Conservation (phyloP, 2,329 filamentous ascomycete genomes). For the Fusarium sambucinum region DNA sequence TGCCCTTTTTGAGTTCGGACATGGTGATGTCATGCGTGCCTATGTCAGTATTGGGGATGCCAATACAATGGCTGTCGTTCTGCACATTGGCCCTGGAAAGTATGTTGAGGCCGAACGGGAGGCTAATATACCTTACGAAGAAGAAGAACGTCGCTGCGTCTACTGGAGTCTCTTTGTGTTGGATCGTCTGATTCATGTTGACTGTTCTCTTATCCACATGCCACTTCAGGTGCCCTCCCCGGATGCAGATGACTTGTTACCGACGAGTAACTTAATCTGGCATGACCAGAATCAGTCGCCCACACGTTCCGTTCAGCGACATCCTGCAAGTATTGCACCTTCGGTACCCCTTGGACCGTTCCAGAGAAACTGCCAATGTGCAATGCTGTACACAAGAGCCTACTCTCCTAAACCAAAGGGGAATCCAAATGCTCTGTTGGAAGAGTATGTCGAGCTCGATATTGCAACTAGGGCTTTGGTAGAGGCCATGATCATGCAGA, state of each 20-base stretch:
- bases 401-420: slow-evolving; percentile 41
- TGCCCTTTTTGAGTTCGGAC: slow-evolving; percentile 60
- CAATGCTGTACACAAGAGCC: slow-evolving; percentile 52
- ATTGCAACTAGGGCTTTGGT: slow-evolving; percentile 50
- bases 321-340: slow-evolving; percentile 47
- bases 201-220: slow-evolving; percentile 50
- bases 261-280: slow-evolving; percentile 53
- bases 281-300: slow-evolving; percentile 43
- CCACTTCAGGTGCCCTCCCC: slow-evolving; percentile 54
- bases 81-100: slow-evolving; percentile 55
- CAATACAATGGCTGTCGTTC: slow-evolving; percentile 52
- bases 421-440: slow-evolving; percentile 38
- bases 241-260: slow-evolving; percentile 52
- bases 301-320: slow-evolving; percentile 44
- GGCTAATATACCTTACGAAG: slow-evolving; percentile 47
- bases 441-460: slow-evolving; percentile 52
- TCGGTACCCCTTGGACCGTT: slow-evolving; percentile 52
- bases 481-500: slow-evolving; percentile 52
- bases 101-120: slow-evolving; percentile 51
- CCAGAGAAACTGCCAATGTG: slow-evolving; percentile 53
- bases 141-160: slow-evolving; percentile 56
- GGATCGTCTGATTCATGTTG: slow-evolving; percentile 55
- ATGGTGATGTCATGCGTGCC: slow-evolving; percentile 57
- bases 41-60: slow-evolving; percentile 59
- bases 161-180: slow-evolving; percentile 61